Evolutionary conservation across 2,329 filamentous ascomycete genomes (phyloP), one percentile per base, ranked within the genome.

Genomic region (Bipolaris bicolor): DNA sequence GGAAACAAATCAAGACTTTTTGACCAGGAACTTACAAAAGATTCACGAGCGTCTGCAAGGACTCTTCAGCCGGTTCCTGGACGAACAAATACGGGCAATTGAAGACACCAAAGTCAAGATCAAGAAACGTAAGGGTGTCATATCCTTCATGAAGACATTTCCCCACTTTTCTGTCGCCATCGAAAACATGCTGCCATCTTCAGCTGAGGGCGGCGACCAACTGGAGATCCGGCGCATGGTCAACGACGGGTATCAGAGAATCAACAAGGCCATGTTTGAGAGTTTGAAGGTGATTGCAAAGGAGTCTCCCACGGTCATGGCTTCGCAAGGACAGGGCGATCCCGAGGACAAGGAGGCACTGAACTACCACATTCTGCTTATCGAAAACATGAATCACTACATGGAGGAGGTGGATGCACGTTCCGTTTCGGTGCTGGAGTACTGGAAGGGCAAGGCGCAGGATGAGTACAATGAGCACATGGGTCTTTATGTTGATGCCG

Each of bases 371-470:
- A 97, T 99, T 69, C 84, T 98, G 33, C 84, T 98, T 52, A 98
- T 99, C 66, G 94, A 99, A 77, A 99, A 99, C 76, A 97, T 97
- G 92, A 96, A 97, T 72, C 92, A 97, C 77, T 98, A 96, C 78
- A 82, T 95, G 10, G 93, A 98, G 74, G 93, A 97, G 76, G 90
- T 96, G 7, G 91, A 96, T 65, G 80, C 89, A 15, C 84, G 86
- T 16, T 84, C 85, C 36, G 86, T 95, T 61, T 84, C 90, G 7
- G 87, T 96, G 0, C 83, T 98, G 4, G 87, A 91, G 58, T 87
- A 91, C 65, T 97, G 93, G 91, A 90, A 88, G 70, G 86, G 88
- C 37, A 88, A 89, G 55, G 95, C 94, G 1, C 81, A 85, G 31
- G 83, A 86, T 44, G 92, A 97, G 78, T 88, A 96, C 76, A 81